Conservation (phyloP, 139 green algal species). For the Astrephomene gubernaculifera region DNA sequence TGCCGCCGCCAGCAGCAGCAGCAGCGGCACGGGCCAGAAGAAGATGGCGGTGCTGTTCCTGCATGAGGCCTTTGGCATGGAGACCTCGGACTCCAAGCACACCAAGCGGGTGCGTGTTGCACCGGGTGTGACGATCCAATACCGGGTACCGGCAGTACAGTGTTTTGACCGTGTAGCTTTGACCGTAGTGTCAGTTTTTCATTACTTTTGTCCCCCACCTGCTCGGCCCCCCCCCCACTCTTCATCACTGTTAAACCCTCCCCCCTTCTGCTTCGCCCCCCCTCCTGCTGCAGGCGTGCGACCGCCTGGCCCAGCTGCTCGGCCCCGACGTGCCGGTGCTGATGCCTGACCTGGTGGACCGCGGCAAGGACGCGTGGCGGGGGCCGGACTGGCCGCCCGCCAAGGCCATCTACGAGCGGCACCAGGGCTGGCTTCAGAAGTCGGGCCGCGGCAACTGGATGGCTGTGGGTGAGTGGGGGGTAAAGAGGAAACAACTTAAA, state of each 20-base stretch:
- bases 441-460: not conserved
- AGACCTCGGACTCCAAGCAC: not conserved
- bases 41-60: conserved; percentile 9
- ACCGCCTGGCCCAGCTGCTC: not conserved
- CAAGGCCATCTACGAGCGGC: not conserved
- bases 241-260: not conserved
- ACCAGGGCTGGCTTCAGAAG: not conserved
- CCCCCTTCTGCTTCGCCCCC: not conserved
- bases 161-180: no score
- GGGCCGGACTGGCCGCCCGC: not conserved
- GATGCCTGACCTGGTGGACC: not conserved
- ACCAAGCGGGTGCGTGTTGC: conserved; percentile 4
- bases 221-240: not conserved
- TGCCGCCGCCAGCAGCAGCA: not conserved
- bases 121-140: no score
- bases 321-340: conserved; percentile 10
- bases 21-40: not conserved
- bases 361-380: not conserved
- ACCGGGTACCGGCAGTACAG: no score
- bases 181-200: no score
- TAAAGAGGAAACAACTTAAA: no score
- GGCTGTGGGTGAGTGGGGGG: not conserved
- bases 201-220: no score
- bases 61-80: conserved; percentile 2
- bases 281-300: not conserved